phyloP scores from a whole-genome alignment of 78 protist species.

The Dictyostelium purpureum region DNA sequence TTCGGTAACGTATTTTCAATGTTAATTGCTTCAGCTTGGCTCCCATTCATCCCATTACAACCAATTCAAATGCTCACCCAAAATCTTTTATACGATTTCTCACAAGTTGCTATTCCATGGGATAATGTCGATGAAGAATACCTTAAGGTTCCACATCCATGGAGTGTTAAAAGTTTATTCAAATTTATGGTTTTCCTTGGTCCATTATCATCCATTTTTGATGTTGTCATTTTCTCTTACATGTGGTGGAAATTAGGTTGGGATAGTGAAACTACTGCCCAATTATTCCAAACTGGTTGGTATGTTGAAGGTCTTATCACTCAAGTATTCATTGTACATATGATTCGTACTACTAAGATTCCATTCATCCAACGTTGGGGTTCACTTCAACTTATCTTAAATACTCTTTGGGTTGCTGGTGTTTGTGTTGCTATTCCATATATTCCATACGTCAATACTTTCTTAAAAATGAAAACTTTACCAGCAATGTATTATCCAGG shows the following conservation, averaged over 20 bases:
- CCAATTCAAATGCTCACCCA: slow-evolving; percentile 73
- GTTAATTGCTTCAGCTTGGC: slow-evolving; percentile 76
- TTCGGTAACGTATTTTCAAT: slow-evolving; percentile 77
- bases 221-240: slow-evolving; percentile 64
- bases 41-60: slow-evolving; percentile 72
- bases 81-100: slow-evolving; percentile 65
- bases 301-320: slow-evolving; percentile 73
- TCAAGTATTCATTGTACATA: slow-evolving; percentile 73
- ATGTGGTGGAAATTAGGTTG: slow-evolving; percentile 81
- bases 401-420: slow-evolving; percentile 45
- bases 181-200: slow-evolving; percentile 71
- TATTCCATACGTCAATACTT: slow-evolving; percentile 8
- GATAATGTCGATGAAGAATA: slow-evolving; percentile 76
- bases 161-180: slow-evolving; percentile 31
- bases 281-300: slow-evolving; percentile 77
- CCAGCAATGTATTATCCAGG: slow-evolving; percentile 71
- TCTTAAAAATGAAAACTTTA: neutral
- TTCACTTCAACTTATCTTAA: slow-evolving; percentile 49
- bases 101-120: slow-evolving; percentile 77
- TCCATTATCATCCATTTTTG: slow-evolving; percentile 69
- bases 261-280: neutral
- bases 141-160: slow-evolving; percentile 69
- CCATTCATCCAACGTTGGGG: slow-evolving; percentile 80
- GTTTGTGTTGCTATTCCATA: slow-evolving; percentile 66
- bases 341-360: slow-evolving; percentile 71